Evolutionary conservation across 139 green algal genomes (phyloP).

Genomic region (Chlorella vulgaris): DNA sequence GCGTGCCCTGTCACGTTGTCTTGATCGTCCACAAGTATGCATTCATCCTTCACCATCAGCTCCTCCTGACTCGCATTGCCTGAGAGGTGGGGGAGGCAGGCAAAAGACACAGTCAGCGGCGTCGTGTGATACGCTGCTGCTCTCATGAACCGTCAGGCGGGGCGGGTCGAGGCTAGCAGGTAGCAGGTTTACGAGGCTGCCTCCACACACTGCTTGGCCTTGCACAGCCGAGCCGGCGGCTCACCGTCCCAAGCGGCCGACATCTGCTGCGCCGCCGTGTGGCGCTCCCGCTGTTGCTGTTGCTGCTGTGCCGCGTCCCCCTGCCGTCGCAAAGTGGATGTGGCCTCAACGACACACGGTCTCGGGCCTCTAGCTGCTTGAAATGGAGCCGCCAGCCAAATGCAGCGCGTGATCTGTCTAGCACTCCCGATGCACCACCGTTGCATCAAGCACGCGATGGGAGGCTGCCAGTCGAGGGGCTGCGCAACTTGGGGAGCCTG

Average conservation of each 20-base stretch:
- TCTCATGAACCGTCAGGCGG: too few species aligned
- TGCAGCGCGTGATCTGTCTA: not conserved
- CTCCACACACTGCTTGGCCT: not conserved
- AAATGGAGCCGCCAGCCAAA: not conserved
- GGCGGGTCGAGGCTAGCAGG: too few species aligned
- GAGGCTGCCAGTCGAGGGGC: not conserved
- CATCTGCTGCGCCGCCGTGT: conserved; percentile 1
- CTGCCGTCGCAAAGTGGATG: not conserved
- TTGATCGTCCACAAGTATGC: conserved; percentile 89
- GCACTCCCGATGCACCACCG: too few species aligned
- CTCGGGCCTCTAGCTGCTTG: not conserved
- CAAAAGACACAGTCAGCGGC: not conserved
- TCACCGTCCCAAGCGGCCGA: conserved; percentile 28
- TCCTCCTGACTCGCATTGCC: conserved; percentile 70
- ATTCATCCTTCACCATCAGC: conserved; percentile 89
- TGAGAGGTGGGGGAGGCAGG: not conserved
- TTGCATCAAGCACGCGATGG: not conserved
- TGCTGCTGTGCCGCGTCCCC: not conserved
- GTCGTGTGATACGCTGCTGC: not conserved
- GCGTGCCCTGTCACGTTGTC: conserved; percentile 78
- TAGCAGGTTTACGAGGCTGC: too few species aligned
- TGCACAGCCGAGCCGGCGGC: not conserved
- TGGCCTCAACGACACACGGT: not conserved
- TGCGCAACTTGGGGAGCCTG: not conserved
- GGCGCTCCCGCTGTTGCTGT: not conserved